Conservation (phyloP, 2,329 filamentous ascomycete genomes). For the Parasarocladium wereldwijsianum region DNA sequence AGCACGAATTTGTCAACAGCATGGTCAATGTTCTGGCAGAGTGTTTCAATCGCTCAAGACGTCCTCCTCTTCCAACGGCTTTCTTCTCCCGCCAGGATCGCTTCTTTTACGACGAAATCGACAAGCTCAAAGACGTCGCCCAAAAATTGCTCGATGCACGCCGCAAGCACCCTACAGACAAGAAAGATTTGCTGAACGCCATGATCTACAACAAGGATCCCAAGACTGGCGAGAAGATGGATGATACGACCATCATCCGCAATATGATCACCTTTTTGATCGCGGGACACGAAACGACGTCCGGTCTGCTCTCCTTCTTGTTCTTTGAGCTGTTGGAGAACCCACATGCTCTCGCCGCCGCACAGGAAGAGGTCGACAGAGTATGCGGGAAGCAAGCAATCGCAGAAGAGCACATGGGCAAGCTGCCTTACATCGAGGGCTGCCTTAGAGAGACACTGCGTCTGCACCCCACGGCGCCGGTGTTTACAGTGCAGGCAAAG, state of each 20-base stretch:
- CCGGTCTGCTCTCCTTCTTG: conserved; percentile 49
- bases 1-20: conserved; percentile 5
- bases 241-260: conserved; percentile 46
- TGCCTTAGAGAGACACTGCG: conserved; percentile 11
- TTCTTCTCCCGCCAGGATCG: conserved; percentile 32
- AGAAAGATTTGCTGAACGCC: conserved; percentile 53
- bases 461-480: not conserved
- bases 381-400: conserved; percentile 46
- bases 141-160: conserved; percentile 41
- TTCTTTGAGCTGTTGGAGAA: conserved; percentile 52
- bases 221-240: conserved; percentile 50
- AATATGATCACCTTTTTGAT: conserved; percentile 63
- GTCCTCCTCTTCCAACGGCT: conserved; percentile 29
- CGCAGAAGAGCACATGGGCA: conserved; percentile 43
- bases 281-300: conserved; percentile 55
- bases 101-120: conserved; percentile 41
- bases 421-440: conserved; percentile 51
- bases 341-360: conserved; percentile 42
- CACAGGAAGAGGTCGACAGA: conserved; percentile 52
- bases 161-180: conserved; percentile 35
- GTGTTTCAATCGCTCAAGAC: conserved; percentile 13
- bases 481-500: conserved; percentile 11
- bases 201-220: conserved; percentile 56
- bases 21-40: conserved; percentile 4
- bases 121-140: conserved; percentile 35